Base-by-base conservation (phyloP, 768 basidiomycete genomes). In the Suillus hirtellus region DNA sequence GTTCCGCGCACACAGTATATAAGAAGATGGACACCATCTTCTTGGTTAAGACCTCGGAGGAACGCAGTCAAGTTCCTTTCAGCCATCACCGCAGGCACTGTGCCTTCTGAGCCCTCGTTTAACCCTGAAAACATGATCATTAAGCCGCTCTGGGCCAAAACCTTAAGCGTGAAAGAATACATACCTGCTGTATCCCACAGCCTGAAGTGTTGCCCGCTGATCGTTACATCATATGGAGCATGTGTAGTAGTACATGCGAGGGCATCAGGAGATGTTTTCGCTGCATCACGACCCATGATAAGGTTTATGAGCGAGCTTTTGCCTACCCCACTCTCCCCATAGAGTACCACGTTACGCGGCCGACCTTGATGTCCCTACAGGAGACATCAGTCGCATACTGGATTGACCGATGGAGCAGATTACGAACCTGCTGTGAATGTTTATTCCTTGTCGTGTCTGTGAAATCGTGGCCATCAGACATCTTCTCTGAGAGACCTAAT, bases 291-390 rank as follows among this genome's bases (percentile, higher is more conserved):
- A 27, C 66, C 69, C 10, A 64, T 62, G 31, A 82, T 64, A 70
- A 80, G 68, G 64, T 82, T 82, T 63, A 82, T 62, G 40, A 82
- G 68, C 0, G 79, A 79, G 64, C 80, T 81, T 67, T 82, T 82
- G 11, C 78, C 73, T 10, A 72, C 73, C 11, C 73, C 75, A 15
- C 59, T 65, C 55, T 71, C 73, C 5, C 73, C 78, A 9, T 82
- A 75, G 31, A 71, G 70, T n/a, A 74, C 79, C n/a, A 66, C 75
- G 17, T 80, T 77, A 55, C 66, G 62, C 42, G 53, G 49, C 35
- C 59, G 65, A 15, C 65, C 60, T 24, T 58, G 31, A 53, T 42
- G 11, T 5, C 8, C 46, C 38, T 27, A n/a, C n/a, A 35, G 17
- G 19, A 31, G 9, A 43, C 17, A 58, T 54, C 14, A n/a, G 42